These are phyloP conservation scores for Apophysomyces ossiformis DNA, from an alignment of 371 early-diverging fungal species.

Conservation along the genomic window DNA sequence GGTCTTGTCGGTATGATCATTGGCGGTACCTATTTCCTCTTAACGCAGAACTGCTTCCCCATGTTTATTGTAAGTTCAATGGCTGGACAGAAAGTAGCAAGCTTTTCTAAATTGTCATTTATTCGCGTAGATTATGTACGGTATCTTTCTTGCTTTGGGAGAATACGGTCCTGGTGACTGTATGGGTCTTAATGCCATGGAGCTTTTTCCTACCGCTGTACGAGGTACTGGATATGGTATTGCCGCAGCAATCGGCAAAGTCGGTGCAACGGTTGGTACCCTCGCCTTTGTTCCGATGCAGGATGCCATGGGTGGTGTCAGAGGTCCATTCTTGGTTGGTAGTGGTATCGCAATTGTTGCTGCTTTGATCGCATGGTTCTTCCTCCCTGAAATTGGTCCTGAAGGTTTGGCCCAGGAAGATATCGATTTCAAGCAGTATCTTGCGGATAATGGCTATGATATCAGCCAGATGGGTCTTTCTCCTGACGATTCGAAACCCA, in stretches of 20 bases:
- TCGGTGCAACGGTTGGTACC: slow-evolving; percentile 58
- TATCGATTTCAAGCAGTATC: slow-evolving; percentile 53
- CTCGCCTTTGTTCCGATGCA: slow-evolving; percentile 49
- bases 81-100: neutral
- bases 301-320: slow-evolving; percentile 36
- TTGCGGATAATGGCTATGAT: slow-evolving; percentile 58
- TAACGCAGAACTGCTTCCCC: slow-evolving; percentile 55
- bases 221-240: slow-evolving; percentile 69
- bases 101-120: neutral
- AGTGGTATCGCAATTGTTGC: slow-evolving; percentile 43
- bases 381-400: slow-evolving; percentile 39
- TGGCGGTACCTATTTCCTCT: slow-evolving; percentile 52
- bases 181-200: slow-evolving; percentile 62
- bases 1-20: slow-evolving; percentile 65
- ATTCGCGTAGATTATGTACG: slow-evolving; percentile 55
- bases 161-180: slow-evolving; percentile 64
- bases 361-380: slow-evolving; percentile 36
- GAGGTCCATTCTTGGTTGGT: slow-evolving; percentile 46
- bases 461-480: slow-evolving; percentile 42
- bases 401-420: slow-evolving; percentile 59
- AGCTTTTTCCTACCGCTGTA: slow-evolving; percentile 62
- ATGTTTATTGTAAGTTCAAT: slow-evolving; percentile 54
- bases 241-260: slow-evolving; percentile 62
- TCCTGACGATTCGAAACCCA: neutral
- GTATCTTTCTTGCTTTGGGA: slow-evolving; percentile 60